Evolutionary conservation across 2,329 filamentous ascomycete species (phyloP).

Genomic region (Colletotrichum sp.): DNA sequence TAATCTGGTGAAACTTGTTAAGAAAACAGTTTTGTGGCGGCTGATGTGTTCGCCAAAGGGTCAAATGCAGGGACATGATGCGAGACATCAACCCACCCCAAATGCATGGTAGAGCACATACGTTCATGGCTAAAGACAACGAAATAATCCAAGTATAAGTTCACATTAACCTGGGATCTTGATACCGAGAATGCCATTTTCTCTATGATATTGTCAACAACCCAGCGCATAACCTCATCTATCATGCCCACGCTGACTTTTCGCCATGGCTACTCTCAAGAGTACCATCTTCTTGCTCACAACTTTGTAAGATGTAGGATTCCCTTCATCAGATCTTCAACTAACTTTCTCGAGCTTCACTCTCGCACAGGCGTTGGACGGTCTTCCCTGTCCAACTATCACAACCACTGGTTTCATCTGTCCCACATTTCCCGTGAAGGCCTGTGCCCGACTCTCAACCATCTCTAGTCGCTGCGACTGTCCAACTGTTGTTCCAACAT

Average conservation of each 20-base stretch:
- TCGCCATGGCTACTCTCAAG: background rate
- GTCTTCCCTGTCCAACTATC: constrained; percentile 24
- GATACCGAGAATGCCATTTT: background rate
- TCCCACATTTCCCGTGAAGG: constrained; percentile 2
- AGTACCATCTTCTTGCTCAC: background rate
- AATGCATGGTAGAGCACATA: background rate
- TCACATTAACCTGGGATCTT: background rate
- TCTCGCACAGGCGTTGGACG: background rate
- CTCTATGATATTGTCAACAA: background rate
- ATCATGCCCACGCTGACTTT: background rate
- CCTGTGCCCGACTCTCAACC: constrained; percentile 22
- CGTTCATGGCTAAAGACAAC: background rate
- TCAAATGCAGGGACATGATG: background rate
- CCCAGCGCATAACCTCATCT: background rate
- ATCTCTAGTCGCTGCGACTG: constrained; percentile 28
- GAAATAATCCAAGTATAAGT: background rate
- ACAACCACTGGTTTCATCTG: constrained; percentile 22
- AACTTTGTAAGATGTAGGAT: background rate
- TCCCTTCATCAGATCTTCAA: background rate
- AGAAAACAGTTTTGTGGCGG: background rate
- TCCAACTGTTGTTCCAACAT: constrained; percentile 24
- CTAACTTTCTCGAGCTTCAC: background rate
- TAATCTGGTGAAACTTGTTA: background rate
- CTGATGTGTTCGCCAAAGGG: background rate
- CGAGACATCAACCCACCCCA: background rate